Base-by-base conservation (phyloP, 2,329 filamentous ascomycete species). In the Alternaria infectoria region DNA sequence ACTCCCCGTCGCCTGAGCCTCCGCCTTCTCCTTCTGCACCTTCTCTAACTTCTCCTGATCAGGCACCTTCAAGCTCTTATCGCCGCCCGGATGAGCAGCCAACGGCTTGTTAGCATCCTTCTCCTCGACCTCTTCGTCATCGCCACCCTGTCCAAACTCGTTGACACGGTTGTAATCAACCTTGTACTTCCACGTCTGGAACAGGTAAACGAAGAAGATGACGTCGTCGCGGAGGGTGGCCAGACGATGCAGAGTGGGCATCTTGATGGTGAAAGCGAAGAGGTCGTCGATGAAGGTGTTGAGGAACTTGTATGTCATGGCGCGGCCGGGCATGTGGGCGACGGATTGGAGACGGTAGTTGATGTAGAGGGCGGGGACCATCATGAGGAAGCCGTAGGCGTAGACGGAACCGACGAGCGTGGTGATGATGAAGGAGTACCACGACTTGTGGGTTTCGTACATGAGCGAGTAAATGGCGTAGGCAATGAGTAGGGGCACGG, bases 281-380 rank as follows among this genome's bases (percentile, higher is more conserved):
- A 99, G 85, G 77, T 99, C 96, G 81, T 99, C 96, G 79, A 99
- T 98, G 80, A 99, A 99, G 6, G 96, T 98, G 84, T 98, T 97
- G 69, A 98, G 84, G 82, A 97, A 97, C 83, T 98, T 97, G 87
- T 97, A 97, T 80, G 90, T 95, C 93, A 99, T 96, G 51, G 96
- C 93, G 83, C 93, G 95, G 70, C 87, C 93, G 2, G 96, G 94
- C 95, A 99, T 97, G 82, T 99, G 96, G 11, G 96, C 96, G 32
- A 98, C 93, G 70, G 84, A 87, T 80, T 88, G 97, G 71, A 99
- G 88, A 12, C 95, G 90, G 85, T 99, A 99, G 86, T 99, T 99
- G 88, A 99, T 99, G 84, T 98, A 99, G 32, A 99, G 86, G 63
- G 90, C 91, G 13, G 96, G 96, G 9, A 99, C 91, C 96, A 99